Evolutionary conservation across 176 grass and related monocot species (phyloP).

Genomic region (Rhipidocladum racemiflorum): DNA sequence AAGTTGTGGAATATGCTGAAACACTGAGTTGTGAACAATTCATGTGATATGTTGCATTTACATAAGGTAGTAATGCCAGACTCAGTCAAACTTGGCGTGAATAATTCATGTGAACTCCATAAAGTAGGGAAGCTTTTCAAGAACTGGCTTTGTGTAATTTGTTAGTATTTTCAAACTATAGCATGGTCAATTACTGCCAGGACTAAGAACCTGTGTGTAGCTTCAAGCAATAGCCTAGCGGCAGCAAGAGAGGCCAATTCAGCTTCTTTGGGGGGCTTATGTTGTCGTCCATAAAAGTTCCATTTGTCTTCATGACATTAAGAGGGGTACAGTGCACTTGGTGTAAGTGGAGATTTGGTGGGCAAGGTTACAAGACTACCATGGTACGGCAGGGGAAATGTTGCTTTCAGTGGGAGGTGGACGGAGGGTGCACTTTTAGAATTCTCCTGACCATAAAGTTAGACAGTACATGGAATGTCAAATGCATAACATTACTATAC

Average conservation of each 20-base stretch:
- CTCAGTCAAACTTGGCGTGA: background rate
- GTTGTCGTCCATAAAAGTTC: background rate
- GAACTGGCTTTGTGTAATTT: background rate
- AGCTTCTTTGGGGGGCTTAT: background rate
- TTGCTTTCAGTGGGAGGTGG: background rate
- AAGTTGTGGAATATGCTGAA: background rate
- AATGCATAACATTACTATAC: conserved; percentile 17
- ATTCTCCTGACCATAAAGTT: background rate
- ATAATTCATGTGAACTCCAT: background rate
- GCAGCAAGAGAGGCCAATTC: background rate
- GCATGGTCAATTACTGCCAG: background rate
- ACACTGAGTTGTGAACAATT: background rate
- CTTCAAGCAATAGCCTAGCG: background rate
- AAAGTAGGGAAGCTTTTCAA: conserved; percentile 8
- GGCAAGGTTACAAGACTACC: background rate
- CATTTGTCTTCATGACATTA: background rate
- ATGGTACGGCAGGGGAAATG: background rate
- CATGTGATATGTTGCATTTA: background rate
- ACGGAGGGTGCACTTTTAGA: background rate
- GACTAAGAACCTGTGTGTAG: background rate
- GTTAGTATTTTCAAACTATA: background rate
- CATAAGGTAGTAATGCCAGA: background rate
- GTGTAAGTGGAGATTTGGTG: background rate
- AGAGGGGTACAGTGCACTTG: background rate
- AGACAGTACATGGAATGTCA: background rate